Percentiles rank a stretch among this genome's conserved stretches.
phyloP scores from a whole-genome alignment of 345 rosid genomes.

The Gossypium herbaceum region DNA sequence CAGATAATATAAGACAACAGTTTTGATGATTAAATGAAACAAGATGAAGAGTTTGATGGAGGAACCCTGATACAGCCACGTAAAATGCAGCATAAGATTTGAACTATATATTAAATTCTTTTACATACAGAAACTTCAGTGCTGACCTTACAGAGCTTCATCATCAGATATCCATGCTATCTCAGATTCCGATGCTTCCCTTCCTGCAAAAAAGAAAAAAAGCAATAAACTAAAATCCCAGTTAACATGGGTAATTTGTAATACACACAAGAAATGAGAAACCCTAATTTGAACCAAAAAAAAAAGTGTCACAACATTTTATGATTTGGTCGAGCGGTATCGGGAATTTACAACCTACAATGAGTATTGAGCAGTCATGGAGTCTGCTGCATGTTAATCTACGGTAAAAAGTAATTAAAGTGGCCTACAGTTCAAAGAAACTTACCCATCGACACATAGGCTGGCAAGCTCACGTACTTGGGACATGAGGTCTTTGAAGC shows the following conservation, averaged over 20 bases:
- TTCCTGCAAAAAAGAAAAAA: neutral
- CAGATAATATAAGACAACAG: neutral
- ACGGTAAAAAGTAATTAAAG: neutral
- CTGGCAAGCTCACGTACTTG: slow-evolving; percentile 72
- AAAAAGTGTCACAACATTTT: neutral
- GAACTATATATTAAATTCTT: neutral
- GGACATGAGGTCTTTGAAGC: slow-evolving; percentile 64
- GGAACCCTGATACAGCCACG: neutral
- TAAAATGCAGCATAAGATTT: neutral
- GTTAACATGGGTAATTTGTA: neutral
- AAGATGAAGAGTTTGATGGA: neutral
- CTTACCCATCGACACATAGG: neutral
- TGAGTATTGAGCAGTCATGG: neutral
- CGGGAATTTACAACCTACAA: neutral
- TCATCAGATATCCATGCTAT: neutral
- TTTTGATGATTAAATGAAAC: neutral
- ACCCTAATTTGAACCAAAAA: neutral
- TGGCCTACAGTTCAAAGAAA: neutral
- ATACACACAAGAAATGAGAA: neutral
- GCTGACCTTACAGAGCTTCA: slow-evolving; percentile 16
- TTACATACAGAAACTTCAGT: neutral
- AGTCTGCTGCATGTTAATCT: neutral
- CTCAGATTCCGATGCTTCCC: neutral
- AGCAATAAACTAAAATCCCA: neutral
- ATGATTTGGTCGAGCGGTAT: neutral